phyloP scores from a whole-genome alignment of 2,329 filamentous ascomycete genomes.

The Colletotrichum chrysophilum region DNA sequence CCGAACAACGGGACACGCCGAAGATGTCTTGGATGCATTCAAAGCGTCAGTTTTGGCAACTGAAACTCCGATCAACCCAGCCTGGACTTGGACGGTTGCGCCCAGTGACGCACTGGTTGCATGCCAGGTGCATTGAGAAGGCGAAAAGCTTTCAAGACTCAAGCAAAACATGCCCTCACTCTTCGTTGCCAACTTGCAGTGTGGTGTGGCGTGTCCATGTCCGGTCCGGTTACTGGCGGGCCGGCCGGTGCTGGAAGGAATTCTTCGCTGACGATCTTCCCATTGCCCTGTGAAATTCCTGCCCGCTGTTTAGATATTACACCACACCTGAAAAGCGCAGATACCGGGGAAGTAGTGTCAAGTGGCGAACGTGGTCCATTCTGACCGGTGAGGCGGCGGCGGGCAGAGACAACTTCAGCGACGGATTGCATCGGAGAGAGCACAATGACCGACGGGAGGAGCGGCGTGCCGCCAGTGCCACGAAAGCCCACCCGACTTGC shows the following conservation, averaged over 20 bases:
- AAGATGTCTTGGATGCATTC: neutral
- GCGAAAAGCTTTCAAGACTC: neutral
- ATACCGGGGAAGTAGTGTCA: neutral
- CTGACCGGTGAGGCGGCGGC: neutral
- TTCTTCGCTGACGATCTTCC: neutral
- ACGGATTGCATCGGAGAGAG: neutral
- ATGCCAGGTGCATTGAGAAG: neutral
- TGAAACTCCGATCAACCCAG: constrained; percentile 6
- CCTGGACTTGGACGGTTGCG: neutral
- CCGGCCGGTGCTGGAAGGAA: neutral
- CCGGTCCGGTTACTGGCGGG: neutral
- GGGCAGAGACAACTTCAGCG: neutral
- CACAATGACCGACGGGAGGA: neutral
- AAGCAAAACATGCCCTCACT: neutral
- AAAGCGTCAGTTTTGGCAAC: constrained; percentile 14
- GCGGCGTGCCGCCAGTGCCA: constrained; percentile 14
- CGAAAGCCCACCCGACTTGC: constrained; percentile 8
- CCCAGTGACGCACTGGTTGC: constrained; percentile 15
- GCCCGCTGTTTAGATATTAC: neutral
- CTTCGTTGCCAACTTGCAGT: neutral
- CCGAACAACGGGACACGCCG: neutral
- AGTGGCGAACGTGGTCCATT: neutral
- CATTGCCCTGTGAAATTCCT: neutral
- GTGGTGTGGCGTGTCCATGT: constrained; percentile 2
- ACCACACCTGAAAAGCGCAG: neutral